Base-by-base conservation (phyloP, 2,329 filamentous ascomycete species). In the Trichothecium roseum region DNA sequence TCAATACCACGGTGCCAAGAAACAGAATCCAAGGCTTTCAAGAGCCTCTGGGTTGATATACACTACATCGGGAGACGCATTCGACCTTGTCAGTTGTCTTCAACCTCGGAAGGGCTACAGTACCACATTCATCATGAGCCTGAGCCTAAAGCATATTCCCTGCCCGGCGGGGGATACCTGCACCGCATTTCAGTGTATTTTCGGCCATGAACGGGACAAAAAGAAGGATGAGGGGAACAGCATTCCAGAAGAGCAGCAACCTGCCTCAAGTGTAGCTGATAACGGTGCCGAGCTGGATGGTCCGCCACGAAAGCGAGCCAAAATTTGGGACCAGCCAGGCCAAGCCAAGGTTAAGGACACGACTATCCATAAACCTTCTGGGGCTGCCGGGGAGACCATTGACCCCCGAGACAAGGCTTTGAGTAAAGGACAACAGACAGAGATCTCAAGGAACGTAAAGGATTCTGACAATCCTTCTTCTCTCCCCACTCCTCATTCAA, bases 151-250 rank as follows among this genome's bases (percentile, higher is more conserved):
- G 45, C 61, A 60, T 39, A 62, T 72, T 32, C 64, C 66, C 8
- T 72, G 68, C 43, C 68, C 68, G 5, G 65, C 64, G 15, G 67
- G 67, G 34, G 55, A 60, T 32, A 53, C 40, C 3, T 72, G 68
- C 45, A 65, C 59, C 8, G 65, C 67, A 13, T 68, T 68, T 44
- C 56, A 63, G 40, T 72, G 68, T 44, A 59, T 71, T 28, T 72
- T 72, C 44, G 62, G 63, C 18, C 65, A 70, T 43, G 51, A 33
- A 16, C 31, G 32, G 15, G 60, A 67, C 20, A 49, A 48, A 20
- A 28, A 22, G 18, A 14, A 34, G 17, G 5, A 13, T 13, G 12
- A 15, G 34, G 26, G 4, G 16, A n/a, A 5, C 15, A 7, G 10
- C 7, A 10, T 13, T 15, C 3, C 29, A 35, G 15, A 17, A 13